Conservation (phyloP, 176 grass and related monocot genomes). For the Oryza officinalis region DNA sequence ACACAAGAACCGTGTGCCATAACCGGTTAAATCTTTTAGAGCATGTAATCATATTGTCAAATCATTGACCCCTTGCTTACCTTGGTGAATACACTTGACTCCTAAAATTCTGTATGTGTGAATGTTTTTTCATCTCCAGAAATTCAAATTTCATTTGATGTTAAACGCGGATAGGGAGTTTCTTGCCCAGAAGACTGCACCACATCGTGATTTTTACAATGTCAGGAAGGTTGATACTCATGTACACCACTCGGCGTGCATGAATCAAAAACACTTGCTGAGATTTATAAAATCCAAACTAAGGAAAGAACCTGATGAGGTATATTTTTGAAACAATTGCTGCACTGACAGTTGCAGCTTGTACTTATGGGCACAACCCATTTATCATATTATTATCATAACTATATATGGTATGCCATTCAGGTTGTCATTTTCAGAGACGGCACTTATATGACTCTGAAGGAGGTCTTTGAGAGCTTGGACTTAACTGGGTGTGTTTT, state of each 20-base stretch:
- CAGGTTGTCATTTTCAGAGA: constrained; percentile 99
- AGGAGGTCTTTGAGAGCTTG: constrained; percentile 99
- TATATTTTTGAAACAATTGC: constrained; percentile 32
- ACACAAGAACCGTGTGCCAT: constrained; percentile 97
- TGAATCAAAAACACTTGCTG: constrained; percentile 97
- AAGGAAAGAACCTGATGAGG: constrained; percentile 99
- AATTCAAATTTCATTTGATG: constrained; percentile 97
- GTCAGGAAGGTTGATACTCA: constrained; percentile 99
- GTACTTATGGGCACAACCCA: constrained; percentile 13
- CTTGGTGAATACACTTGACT: constrained; percentile 6
- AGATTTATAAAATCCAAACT: constrained; percentile 97
- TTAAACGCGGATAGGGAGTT: constrained; percentile 93
- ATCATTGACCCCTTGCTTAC: constrained; percentile 16
- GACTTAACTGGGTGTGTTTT: constrained; percentile 84
- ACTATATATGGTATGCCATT: constrained; percentile 37
- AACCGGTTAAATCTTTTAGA: constrained; percentile 91
- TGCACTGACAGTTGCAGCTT: not conserved
- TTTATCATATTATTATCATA: constrained; percentile 22
- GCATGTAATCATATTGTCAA: constrained; percentile 62
- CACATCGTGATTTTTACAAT: constrained; percentile 99
- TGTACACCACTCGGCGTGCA: constrained; percentile 99
- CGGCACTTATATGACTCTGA: constrained; percentile 97
- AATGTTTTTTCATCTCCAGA: constrained; percentile 60
- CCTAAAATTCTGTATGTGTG: constrained; percentile 23
- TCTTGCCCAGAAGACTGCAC: constrained; percentile 97